These are phyloP conservation scores for Lodderomyces beijingensis DNA, from an alignment of 1,139 yeast genomes.

Conservation along the genomic window DNA sequence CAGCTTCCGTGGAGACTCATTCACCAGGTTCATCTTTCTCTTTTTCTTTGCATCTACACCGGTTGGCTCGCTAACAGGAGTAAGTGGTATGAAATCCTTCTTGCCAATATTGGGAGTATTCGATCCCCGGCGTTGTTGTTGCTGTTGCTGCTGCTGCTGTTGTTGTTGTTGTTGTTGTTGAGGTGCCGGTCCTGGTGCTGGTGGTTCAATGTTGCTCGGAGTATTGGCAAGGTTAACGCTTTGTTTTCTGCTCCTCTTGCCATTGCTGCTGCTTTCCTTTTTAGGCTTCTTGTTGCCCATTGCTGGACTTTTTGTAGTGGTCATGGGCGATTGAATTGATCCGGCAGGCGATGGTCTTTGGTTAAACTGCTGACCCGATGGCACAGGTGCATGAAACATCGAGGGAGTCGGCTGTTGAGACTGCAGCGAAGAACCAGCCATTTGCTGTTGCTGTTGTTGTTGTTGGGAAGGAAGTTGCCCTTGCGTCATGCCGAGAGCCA, in stretches of 20 bases:
- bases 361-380: conserved; percentile 12
- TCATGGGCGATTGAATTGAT: conserved; percentile 27
- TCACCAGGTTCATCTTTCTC: conserved; percentile 19
- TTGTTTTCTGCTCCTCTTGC: conserved; percentile 34
- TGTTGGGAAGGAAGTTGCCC: conserved; percentile 11
- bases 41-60: conserved; percentile 17
- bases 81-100: conserved; percentile 40
- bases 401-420: conserved; percentile 14
- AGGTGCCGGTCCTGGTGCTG: conserved; percentile 13
- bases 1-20: conserved; percentile 36
- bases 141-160: conserved; percentile 3
- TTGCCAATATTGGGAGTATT: conserved; percentile 26
- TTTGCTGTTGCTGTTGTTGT: conserved; percentile 15
- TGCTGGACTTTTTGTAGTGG: conserved; percentile 35
- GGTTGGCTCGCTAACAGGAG: conserved; percentile 39
- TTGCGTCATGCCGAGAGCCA: conserved; percentile 10
- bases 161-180: conserved; percentile 12
- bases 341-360: conserved; percentile 27
- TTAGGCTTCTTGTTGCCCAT: conserved; percentile 20
- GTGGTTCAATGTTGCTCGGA: conserved; percentile 8
- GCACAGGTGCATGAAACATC: conserved; percentile 11
- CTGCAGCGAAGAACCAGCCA: conserved; percentile 7
- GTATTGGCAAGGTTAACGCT: conserved; percentile 16
- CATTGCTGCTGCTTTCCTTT: conserved; percentile 26
- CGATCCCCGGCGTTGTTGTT: conserved; percentile 6